A percentile compares a stretch with the other conserved stretches of the same genome.
Evolutionary conservation across 2,329 filamentous ascomycete genomes (phyloP).

Genomic region (Fusarium staphyleae): DNA sequence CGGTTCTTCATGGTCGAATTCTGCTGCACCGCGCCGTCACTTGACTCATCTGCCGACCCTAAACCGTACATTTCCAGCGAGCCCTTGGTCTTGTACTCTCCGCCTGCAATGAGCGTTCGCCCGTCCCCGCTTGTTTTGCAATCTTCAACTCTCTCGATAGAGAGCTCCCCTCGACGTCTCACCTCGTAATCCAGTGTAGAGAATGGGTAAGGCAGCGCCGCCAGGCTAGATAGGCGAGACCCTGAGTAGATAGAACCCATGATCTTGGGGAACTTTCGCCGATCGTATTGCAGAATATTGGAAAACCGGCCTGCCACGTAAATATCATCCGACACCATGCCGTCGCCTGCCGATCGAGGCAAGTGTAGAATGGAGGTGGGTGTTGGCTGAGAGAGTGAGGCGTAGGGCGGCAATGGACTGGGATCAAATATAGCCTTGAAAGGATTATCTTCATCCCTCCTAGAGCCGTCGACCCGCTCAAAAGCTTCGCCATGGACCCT

Average conservation of each 20-base stretch:
- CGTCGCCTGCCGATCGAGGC: constrained; percentile 59
- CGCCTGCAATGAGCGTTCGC: constrained; percentile 79
- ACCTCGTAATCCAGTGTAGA: constrained; percentile 68
- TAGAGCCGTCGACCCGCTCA: constrained; percentile 47
- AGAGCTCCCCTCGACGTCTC: constrained; percentile 61
- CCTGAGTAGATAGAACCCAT: constrained; percentile 84
- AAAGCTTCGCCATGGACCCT: constrained; percentile 43
- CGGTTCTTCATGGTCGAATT: constrained; percentile 74
- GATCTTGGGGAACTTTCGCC: constrained; percentile 81
- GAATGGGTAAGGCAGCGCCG: constrained; percentile 73
- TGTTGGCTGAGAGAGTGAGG: constrained; percentile 78
- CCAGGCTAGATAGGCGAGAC: constrained; percentile 76
- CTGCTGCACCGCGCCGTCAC: constrained; percentile 42
- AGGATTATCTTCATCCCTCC: constrained; percentile 39
- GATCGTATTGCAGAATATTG: constrained; percentile 87
- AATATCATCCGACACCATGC: constrained; percentile 75
- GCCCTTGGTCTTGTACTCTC: constrained; percentile 91
- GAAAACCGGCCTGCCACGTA: constrained; percentile 90
- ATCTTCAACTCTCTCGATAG: constrained; percentile 59
- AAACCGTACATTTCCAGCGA: constrained; percentile 87
- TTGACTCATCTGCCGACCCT: constrained; percentile 41
- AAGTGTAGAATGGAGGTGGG: constrained; percentile 85
- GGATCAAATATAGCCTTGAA: constrained; percentile 57
- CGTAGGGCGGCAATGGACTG: constrained; percentile 65
- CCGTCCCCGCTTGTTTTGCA: constrained; percentile 62